Conservation (phyloP, 345 rosid genomes). For the Jatropha curcas region DNA sequence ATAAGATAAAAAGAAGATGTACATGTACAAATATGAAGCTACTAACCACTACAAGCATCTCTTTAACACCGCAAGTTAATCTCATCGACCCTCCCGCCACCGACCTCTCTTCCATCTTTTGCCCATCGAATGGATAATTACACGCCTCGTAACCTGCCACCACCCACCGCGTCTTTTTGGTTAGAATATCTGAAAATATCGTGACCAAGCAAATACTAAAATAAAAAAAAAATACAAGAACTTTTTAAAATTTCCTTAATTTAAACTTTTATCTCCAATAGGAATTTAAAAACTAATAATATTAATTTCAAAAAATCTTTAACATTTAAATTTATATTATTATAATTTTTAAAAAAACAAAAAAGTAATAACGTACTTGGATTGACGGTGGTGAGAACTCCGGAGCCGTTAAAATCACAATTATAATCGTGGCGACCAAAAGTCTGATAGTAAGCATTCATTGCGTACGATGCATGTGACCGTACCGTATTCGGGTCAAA, state of each 20-base stretch:
- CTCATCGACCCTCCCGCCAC: slow-evolving; percentile 25
- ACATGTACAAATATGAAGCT: neutral
- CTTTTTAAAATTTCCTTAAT: too few species aligned
- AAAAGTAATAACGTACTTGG: slow-evolving; percentile 39
- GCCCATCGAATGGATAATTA: slow-evolving; percentile 22
- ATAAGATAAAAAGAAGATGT: neutral
- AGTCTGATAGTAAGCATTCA: slow-evolving; percentile 66
- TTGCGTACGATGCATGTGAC: slow-evolving; percentile 65
- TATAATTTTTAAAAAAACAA: too few species aligned
- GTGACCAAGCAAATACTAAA: neutral
- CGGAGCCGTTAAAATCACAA: slow-evolving; percentile 60
- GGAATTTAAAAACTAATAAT: too few species aligned
- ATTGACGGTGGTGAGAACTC: slow-evolving; percentile 42
- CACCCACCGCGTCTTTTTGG: neutral
- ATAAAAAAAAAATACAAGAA: neutral
- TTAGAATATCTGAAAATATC: too few species aligned
- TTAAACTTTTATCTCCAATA: too few species aligned
- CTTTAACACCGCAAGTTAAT: neutral
- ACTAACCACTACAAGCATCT: slow-evolving; percentile 1
- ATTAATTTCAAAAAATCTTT: too few species aligned
- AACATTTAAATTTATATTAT: too few species aligned
- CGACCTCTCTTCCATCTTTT: slow-evolving; percentile 28
- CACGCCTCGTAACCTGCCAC: slow-evolving; percentile 57
- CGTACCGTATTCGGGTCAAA: slow-evolving; percentile 50
- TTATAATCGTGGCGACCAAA: slow-evolving; percentile 43